Evolutionary conservation across 106 monocot species (phyloP).

Genomic region (Cymbidium sinense): DNA sequence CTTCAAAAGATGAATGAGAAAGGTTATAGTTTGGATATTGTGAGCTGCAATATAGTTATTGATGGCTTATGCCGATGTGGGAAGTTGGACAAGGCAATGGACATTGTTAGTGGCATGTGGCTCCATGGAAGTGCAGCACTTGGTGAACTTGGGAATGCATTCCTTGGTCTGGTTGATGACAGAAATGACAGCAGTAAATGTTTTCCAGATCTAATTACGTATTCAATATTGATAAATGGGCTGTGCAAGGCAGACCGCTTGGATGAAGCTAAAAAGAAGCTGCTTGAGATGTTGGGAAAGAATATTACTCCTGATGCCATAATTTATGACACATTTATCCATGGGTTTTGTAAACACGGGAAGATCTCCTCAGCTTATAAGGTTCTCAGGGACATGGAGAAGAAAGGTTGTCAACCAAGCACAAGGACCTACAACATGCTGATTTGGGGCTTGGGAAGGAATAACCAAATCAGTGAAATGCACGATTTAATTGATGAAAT

Average conservation of each 20-base stretch:
- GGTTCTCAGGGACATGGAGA: constrained; percentile 92
- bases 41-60: constrained; percentile 81
- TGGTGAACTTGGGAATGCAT: constrained; percentile 69
- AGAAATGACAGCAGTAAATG: constrained; percentile 37
- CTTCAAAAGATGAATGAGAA: constrained; percentile 84
- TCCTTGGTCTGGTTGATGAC: constrained; percentile 51
- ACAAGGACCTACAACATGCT: constrained; percentile 76
- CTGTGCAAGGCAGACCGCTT: constrained; percentile 75
- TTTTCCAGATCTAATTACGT: constrained; percentile 68
- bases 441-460: constrained; percentile 62
- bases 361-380: constrained; percentile 68
- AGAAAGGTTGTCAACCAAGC: constrained; percentile 54
- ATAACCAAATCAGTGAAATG: constrained; percentile 44
- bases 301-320: constrained; percentile 62
- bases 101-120: constrained; percentile 84
- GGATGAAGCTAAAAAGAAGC: constrained; percentile 76
- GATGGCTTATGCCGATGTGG: constrained; percentile 73
- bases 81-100: constrained; percentile 80
- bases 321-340: constrained; percentile 69
- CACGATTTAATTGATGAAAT: constrained; percentile 65
- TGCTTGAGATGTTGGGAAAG: constrained; percentile 67
- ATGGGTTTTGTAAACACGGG: constrained; percentile 69
- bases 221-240: constrained; percentile 65
- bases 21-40: constrained; percentile 59
- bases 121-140: constrained; percentile 72